These are phyloP conservation scores for Fomitopsis schrenkii DNA, from an alignment of 1,284 basidiomycete species.

Conservation along the genomic window DNA sequence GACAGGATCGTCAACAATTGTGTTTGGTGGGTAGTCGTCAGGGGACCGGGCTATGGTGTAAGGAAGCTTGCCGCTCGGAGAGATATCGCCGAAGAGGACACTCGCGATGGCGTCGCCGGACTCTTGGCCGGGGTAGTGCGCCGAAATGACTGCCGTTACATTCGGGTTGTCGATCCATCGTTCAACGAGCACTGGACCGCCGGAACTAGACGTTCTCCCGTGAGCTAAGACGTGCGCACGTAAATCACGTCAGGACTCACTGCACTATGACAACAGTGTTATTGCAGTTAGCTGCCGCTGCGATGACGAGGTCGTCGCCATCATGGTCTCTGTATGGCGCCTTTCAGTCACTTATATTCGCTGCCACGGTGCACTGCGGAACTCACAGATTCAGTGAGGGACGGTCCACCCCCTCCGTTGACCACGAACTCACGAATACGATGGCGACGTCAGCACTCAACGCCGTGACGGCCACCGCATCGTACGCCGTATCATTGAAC, in stretches of 20 bases:
- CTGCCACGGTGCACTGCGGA: not conserved
- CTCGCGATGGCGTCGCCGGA: slow-evolving; percentile 51
- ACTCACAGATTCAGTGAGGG: not conserved
- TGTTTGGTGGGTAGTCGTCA: slow-evolving; percentile 50
- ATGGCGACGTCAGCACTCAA: slow-evolving; percentile 39
- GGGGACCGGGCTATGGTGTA: slow-evolving; percentile 72
- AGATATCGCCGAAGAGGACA: slow-evolving; percentile 40
- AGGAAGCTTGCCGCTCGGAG: slow-evolving; percentile 62
- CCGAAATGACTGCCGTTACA: slow-evolving; percentile 23
- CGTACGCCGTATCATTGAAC: not conserved
- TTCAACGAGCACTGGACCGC: slow-evolving; percentile 45
- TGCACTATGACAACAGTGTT: slow-evolving; percentile 58
- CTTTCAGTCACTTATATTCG: too few relatives aligned
- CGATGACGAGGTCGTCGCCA: slow-evolving; percentile 41
- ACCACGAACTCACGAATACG: slow-evolving; percentile 53
- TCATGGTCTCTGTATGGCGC: slow-evolving; percentile 45
- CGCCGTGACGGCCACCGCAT: not conserved
- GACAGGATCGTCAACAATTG: not conserved
- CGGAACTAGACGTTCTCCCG: slow-evolving; percentile 15
- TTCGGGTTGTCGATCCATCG: slow-evolving; percentile 44
- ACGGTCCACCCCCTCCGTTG: slow-evolving; percentile 52
- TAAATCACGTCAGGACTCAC: slow-evolving; percentile 4
- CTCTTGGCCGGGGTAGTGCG: slow-evolving; percentile 41
- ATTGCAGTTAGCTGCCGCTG: slow-evolving; percentile 30
- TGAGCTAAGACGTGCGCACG: too few relatives aligned